Base-by-base conservation (phyloP, 1,139 yeast genomes). In the Debaryomyces sp. region DNA sequence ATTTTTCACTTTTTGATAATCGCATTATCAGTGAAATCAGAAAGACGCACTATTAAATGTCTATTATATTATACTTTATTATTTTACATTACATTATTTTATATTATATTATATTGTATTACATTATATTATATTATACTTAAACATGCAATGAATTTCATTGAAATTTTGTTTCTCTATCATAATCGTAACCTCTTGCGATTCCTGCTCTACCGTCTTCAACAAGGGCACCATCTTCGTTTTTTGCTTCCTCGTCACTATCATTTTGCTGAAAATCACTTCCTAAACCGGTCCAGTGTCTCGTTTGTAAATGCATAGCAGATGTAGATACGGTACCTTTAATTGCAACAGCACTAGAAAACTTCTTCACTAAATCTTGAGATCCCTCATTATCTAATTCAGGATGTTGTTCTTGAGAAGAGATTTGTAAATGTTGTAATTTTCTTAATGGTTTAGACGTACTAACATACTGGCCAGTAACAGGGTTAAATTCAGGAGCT, bases 261-360 rank as follows among this genome's bases (percentile, higher is more conserved):
- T 62, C 63, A 15, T 58, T 58, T 1, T 61, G 57, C 6, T 60
- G 56, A 65, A 78, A 89, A 61, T 92, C 98, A 53, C 95, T 86
- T 0, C 99, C 99, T 33, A 94, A 73, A 0, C 99, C 99, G 0
- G 85, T 82, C 99, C 99, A 94, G 21, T 77, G 73, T 61, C 96
- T 78, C 36, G 74, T 74, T 59, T 90, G 96, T 43, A 94, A 73
- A 54, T 80, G 80, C 12, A 78, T 76, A 0, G 97, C 97, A 0
- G 98, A 90, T 0, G 98, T 92, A 0, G 98, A 91, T 0, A 89
- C 87, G 0, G 97, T 90, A 39, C 84, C 84, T 52, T 83, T 82
- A 48, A 92, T 82, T 0, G 85, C 76, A 6, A 91, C 75, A 1
- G 86, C 75, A 21, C 80, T 77, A 0, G 88, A 77, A 51, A 85